A percentile compares a stretch with the other conserved stretches of the same genome.
phyloP scores from a whole-genome alignment of 768 basidiomycete genomes.

The Serpula lacrymans region DNA sequence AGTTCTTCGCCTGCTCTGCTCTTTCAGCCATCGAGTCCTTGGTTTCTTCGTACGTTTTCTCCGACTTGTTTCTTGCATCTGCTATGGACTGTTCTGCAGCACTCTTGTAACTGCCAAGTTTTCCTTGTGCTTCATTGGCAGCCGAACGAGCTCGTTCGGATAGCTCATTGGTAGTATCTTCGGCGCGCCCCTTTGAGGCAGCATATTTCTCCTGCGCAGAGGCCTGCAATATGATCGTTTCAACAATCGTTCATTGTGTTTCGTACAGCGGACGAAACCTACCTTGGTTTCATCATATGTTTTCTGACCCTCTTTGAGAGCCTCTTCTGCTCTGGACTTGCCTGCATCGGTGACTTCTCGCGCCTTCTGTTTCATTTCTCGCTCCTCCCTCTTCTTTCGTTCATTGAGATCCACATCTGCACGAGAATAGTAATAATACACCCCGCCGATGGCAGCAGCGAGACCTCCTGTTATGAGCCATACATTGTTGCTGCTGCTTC shows the following conservation, averaged over 20 bases:
- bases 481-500: conserved; percentile 22
- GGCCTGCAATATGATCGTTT: conserved; percentile 13
- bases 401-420: conserved; percentile 16
- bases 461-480: conserved; percentile 22
- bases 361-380: conserved; percentile 26
- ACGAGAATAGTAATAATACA: conserved; percentile 36
- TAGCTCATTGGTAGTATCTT: conserved; percentile 22
- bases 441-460: conserved; percentile 29
- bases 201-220: conserved; percentile 15
- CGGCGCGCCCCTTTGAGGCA: conserved; percentile 13
- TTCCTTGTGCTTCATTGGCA: conserved; percentile 21
- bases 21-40: conserved; percentile 24
- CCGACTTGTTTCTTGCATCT: conserved; percentile 21
- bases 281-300: conserved; percentile 36
- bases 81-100: conserved; percentile 21
- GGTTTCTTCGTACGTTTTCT: conserved; percentile 24
- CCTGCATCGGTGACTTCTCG: conserved; percentile 26
- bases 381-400: conserved; percentile 28
- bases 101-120: conserved; percentile 20
- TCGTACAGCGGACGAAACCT: conserved; percentile 3
- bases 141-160: conserved; percentile 21
- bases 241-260: neutral
- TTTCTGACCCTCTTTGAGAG: conserved; percentile 25
- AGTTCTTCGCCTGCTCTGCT: conserved; percentile 19
- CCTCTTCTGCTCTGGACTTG: conserved; percentile 25